A percentile compares a stretch with the other conserved stretches of the same genome.
Conservation (phyloP, 2,329 filamentous ascomycete genomes). For the Hysterium pulicare region DNA sequence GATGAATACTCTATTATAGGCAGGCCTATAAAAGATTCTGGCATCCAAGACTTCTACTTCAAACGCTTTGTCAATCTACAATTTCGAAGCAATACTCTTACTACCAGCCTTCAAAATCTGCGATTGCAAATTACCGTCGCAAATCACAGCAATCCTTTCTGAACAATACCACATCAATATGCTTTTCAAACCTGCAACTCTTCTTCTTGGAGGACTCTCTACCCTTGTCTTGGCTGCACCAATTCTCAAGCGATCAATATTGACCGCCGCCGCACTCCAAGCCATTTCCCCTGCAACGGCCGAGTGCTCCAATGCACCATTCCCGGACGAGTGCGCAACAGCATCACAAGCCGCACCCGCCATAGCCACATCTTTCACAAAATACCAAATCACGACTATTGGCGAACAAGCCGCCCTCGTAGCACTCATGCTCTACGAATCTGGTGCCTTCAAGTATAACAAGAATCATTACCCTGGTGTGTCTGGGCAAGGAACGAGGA, state of each 20-base stretch:
- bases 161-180: conserved; percentile 17
- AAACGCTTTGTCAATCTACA: too few species aligned
- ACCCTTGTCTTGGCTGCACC: too few species aligned
- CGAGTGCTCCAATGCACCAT: conserved; percentile 49
- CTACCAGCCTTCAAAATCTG: too few species aligned
- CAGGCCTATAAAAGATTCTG: too few species aligned
- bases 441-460: conserved; percentile 66
- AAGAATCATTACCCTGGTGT: conserved; percentile 59
- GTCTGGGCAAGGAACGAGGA: conserved; percentile 68
- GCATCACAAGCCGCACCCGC: conserved; percentile 58
- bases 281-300: conserved; percentile 57
- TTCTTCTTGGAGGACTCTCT: too few species aligned
- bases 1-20: too few species aligned
- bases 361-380: conserved; percentile 55
- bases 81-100: too few species aligned
- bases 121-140: too few species aligned
- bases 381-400: conserved; percentile 54
- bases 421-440: conserved; percentile 69
- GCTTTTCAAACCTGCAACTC: conserved; percentile 20
- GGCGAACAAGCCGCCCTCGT: conserved; percentile 68
- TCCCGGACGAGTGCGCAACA: conserved; percentile 61
- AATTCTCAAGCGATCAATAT: too few species aligned
- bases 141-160: too few species aligned
- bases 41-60: too few species aligned
- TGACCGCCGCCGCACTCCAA: conserved; percentile 38